Conservation (phyloP, 768 basidiomycete genomes). For the Leccinum uliginosum region DNA sequence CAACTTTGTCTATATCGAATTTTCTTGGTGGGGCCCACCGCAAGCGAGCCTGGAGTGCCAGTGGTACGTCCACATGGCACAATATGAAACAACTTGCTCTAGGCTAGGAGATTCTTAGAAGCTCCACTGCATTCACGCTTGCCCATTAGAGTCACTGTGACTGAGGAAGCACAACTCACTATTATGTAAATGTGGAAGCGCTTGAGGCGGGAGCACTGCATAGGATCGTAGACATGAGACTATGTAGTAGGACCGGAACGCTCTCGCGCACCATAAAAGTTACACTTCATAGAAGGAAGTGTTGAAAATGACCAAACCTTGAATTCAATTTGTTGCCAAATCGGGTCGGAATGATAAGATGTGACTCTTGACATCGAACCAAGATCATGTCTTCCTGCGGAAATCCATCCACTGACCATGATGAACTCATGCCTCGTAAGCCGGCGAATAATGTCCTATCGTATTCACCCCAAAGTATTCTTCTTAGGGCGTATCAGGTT, state of each 20-base stretch:
- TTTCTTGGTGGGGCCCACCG: not conserved
- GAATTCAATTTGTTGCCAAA: not conserved
- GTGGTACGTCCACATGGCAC: not conserved
- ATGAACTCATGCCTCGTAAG: slow-evolving; percentile 68
- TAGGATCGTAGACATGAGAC: not conserved
- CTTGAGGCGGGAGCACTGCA: not conserved
- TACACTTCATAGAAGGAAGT: not conserved
- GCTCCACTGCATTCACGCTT: not conserved
- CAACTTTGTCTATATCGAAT: not conserved
- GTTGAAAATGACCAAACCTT: no score
- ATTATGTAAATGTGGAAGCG: not conserved
- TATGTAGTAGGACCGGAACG: not conserved
- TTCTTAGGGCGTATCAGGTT: slow-evolving; percentile 57
- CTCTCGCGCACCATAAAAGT: not conserved
- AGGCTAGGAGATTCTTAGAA: no score
- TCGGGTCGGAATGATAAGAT: not conserved
- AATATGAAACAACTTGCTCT: no score
- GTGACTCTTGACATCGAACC: not conserved
- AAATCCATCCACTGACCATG: slow-evolving; percentile 54
- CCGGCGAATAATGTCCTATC: not conserved
- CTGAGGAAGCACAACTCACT: not conserved
- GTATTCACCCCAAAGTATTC: not conserved
- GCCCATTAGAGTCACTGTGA: not conserved
- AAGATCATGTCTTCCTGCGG: slow-evolving; percentile 49
- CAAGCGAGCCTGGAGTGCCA: not conserved